phyloP scores from a whole-genome alignment of 1,284 basidiomycete genomes.

The Papiliotrema flavescens region DNA sequence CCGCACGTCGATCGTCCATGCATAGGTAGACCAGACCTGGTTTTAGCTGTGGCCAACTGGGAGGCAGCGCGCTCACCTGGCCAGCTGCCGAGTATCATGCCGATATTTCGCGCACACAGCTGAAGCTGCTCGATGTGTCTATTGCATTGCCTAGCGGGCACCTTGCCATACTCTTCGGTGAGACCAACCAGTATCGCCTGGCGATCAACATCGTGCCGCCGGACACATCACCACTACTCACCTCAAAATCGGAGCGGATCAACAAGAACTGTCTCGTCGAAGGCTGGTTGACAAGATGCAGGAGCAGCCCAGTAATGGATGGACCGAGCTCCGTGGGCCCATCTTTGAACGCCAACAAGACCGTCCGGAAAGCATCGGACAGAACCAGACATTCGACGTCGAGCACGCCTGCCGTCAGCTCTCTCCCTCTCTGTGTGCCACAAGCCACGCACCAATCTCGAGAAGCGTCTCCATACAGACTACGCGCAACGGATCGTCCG shows the following conservation, averaged over 20 bases:
- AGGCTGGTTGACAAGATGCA: constrained; percentile 83
- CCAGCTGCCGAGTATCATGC: constrained; percentile 86
- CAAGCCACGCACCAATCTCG: constrained; percentile 82
- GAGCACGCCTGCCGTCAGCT: constrained; percentile 59
- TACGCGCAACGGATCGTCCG: constrained; percentile 81
- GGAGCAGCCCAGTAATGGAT: constrained; percentile 76
- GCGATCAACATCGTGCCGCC: neutral
- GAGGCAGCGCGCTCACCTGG: constrained; percentile 81
- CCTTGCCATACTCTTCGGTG: constrained; percentile 86
- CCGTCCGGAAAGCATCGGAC: constrained; percentile 80
- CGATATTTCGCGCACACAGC: constrained; percentile 71
- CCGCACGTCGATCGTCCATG: constrained; percentile 79
- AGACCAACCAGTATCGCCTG: constrained; percentile 80
- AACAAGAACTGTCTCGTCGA: constrained; percentile 72
- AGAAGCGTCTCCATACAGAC: constrained; percentile 85
- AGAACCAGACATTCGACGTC: constrained; percentile 78
- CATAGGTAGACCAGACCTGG: constrained; percentile 90
- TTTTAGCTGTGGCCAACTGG: too few species aligned
- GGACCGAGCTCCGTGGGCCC: constrained; percentile 80
- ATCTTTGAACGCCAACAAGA: constrained; percentile 81
- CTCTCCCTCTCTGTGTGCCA: neutral
- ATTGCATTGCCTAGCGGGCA: constrained; percentile 46
- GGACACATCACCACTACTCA: constrained; percentile 43
- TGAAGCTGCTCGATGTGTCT: constrained; percentile 70
- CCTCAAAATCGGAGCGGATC: constrained; percentile 86